phyloP scores from a whole-genome alignment of 768 basidiomycete genomes.

The Sistotremastrum suecicum region DNA sequence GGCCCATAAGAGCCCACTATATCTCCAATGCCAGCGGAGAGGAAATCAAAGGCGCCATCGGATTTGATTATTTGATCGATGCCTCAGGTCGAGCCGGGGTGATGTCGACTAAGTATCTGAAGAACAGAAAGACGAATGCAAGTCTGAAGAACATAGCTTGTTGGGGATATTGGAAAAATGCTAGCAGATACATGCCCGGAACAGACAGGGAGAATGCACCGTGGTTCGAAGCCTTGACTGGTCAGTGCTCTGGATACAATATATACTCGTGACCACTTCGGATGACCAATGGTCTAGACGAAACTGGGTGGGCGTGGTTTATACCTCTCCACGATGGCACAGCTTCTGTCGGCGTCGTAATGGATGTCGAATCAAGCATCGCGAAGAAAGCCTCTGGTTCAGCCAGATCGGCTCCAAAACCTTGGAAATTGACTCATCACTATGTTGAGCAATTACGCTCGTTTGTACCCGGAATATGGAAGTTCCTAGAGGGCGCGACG shows the following conservation, averaged over 20 bases:
- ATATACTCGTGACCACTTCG: no score
- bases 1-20: no score
- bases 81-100: conserved; percentile 60
- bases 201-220: conserved; percentile 7
- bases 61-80: conserved; percentile 44
- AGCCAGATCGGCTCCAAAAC: not conserved
- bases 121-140: conserved; percentile 53
- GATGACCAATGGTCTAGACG: not conserved
- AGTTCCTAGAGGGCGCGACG: conserved; percentile 1
- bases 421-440: conserved; percentile 2
- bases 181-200: conserved; percentile 16
- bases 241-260: no score
- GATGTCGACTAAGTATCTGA: conserved; percentile 54
- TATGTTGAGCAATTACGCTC: conserved; percentile 2
- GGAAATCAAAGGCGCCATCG: not conserved
- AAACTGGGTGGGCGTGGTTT: conserved; percentile 3
- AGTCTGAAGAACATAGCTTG: conserved; percentile 12
- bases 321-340: conserved; percentile 5
- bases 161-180: conserved; percentile 21
- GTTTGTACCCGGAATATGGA: not conserved
- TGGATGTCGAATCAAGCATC: not conserved
- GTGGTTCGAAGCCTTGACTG: conserved; percentile 1
- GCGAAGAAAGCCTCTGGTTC: not conserved
- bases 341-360: conserved; percentile 1
- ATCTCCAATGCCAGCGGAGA: conserved; percentile 4